These are phyloP conservation scores for Arthroderma sp. DNA, from an alignment of 2,329 filamentous ascomycete species.

Conservation along the genomic window DNA sequence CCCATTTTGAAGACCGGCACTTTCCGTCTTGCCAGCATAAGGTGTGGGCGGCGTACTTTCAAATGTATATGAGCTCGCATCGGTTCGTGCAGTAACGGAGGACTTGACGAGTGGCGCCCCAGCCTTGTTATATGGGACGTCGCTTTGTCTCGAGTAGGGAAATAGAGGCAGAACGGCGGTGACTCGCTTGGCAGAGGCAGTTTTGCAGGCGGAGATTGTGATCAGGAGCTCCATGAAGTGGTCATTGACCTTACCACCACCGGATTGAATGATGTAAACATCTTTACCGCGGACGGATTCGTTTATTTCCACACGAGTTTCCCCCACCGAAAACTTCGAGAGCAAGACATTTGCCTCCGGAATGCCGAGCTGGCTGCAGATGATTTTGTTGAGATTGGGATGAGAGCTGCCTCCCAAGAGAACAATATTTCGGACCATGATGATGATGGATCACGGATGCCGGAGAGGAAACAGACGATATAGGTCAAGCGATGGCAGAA, in stretches of 20 bases:
- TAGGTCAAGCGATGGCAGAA: slow-evolving; percentile 5
- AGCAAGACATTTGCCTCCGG: slow-evolving; percentile 74
- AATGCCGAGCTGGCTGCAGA: slow-evolving; percentile 80
- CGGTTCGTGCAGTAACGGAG: slow-evolving; percentile 26
- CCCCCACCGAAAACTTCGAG: slow-evolving; percentile 85
- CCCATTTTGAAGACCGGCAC: slow-evolving; percentile 51
- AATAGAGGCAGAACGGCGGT: slow-evolving; percentile 91
- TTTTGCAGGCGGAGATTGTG: slow-evolving; percentile 96
- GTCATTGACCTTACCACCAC: slow-evolving; percentile 87
- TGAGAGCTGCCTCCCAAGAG: slow-evolving; percentile 89
- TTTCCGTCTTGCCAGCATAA: slow-evolving; percentile 55
- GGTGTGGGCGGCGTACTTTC: slow-evolving; percentile 86
- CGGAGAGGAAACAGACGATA: slow-evolving; percentile 4
- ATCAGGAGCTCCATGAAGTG: slow-evolving; percentile 93
- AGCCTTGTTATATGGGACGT: slow-evolving; percentile 91
- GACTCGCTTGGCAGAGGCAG: slow-evolving; percentile 79
- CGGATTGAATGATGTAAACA: slow-evolving; percentile 96
- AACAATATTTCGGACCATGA: slow-evolving; percentile 89
- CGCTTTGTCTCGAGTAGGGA: slow-evolving; percentile 90
- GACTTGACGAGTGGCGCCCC: slow-evolving; percentile 75
- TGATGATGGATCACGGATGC: slow-evolving; percentile 11
- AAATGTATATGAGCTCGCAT: slow-evolving; percentile 62
- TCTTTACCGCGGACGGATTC: slow-evolving; percentile 96
- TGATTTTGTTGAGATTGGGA: slow-evolving; percentile 69
- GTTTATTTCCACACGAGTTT: slow-evolving; percentile 88